Conservation (phyloP, 2,329 filamentous ascomycete species). For the Xylaria arbuscula region DNA sequence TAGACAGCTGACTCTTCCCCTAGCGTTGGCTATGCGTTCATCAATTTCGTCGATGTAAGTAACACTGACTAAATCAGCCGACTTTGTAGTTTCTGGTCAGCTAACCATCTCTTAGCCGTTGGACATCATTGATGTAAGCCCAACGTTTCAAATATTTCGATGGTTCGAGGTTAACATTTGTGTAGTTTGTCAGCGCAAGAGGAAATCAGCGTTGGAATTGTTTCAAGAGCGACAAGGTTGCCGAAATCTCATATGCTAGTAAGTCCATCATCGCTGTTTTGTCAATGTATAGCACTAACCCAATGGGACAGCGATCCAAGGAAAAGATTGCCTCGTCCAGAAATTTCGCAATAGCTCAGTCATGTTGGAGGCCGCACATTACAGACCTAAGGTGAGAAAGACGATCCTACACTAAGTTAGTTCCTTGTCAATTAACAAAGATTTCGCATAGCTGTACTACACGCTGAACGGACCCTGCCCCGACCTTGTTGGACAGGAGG, state of each 20-base stretch:
- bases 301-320: conserved; percentile 78
- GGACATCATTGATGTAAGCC: conserved; percentile 75
- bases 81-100: conserved; percentile 44
- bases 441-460: conserved; percentile 60
- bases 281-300: conserved; percentile 43
- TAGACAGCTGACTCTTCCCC: conserved; percentile 40
- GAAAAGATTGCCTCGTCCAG: conserved; percentile 87
- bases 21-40: conserved; percentile 96
- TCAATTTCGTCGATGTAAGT: conserved; percentile 88
- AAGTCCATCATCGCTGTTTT: conserved; percentile 51
- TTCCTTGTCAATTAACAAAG: conserved; percentile 24
- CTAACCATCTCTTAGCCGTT: conserved; percentile 67
- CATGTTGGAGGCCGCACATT: conserved; percentile 85
- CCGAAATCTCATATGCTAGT: conserved; percentile 97
- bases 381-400: conserved; percentile 81
- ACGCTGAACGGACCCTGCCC: conserved; percentile 61
- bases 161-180: conserved; percentile 7
- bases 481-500: conserved; percentile 74
- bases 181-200: conserved; percentile 76
- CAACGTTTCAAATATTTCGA: background rate
- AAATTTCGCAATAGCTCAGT: conserved; percentile 98
- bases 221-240: conserved; percentile 84
- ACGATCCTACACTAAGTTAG: conserved; percentile 6
- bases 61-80: background rate
- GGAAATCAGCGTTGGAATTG: conserved; percentile 82